phyloP scores from a whole-genome alignment of 345 rosid genomes.

The Capsella bursapastoris region DNA sequence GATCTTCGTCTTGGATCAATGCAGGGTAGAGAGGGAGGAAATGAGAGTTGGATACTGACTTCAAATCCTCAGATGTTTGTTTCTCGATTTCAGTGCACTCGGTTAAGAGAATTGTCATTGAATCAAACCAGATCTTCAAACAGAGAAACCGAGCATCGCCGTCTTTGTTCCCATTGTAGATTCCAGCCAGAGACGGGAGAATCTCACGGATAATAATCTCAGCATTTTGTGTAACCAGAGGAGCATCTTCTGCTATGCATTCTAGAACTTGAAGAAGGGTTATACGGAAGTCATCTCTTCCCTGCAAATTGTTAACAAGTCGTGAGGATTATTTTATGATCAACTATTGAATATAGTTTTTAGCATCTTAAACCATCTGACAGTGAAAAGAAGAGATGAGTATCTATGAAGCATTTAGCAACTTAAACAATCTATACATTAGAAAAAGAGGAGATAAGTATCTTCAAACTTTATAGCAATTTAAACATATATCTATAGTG shows the following conservation, averaged over 20 bases:
- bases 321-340: constrained; percentile 6
- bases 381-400: neutral
- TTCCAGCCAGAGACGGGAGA: constrained; percentile 77
- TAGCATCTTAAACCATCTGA: neutral
- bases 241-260: constrained; percentile 73
- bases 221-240: constrained; percentile 60
- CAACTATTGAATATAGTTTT: neutral
- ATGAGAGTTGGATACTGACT: constrained; percentile 72
- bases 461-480: neutral
- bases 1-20: constrained; percentile 95
- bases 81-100: constrained; percentile 62
- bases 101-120: constrained; percentile 68
- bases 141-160: constrained; percentile 93
- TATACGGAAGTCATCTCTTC: constrained; percentile 94
- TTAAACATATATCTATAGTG: constrained; percentile 10
- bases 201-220: constrained; percentile 62
- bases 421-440: neutral
- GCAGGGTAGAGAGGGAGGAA: constrained; percentile 96
- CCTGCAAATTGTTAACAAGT: constrained; percentile 51
- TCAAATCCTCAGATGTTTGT: constrained; percentile 62
- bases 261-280: constrained; percentile 87
- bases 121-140: constrained; percentile 89
- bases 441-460: neutral
- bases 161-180: constrained; percentile 91
- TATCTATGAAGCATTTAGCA: neutral